Base-by-base conservation (phyloP, 352 stramenopile species). In the Hyphochytrium catenoides region DNA sequence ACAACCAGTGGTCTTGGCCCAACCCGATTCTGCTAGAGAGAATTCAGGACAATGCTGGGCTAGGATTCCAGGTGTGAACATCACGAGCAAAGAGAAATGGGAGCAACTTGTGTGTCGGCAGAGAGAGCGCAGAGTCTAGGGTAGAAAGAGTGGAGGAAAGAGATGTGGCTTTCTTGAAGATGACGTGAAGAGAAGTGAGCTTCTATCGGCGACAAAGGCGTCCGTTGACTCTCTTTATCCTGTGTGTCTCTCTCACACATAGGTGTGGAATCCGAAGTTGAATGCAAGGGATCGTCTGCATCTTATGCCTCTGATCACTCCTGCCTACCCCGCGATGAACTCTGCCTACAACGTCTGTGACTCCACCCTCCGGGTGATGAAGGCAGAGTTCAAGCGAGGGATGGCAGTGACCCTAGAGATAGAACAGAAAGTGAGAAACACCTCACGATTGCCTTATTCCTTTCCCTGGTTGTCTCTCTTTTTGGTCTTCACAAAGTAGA, bases 241-340 rank as follows among this genome's bases (percentile, higher is more conserved):
- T n/a, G n/a, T 23, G 21, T 29, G 19, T 37, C 26, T 37, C 5
- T 24, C 32, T 17, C 19, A 23, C 2, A 18, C 31, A n/a, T 31
- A 86, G 63, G 65, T 71, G 18, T 93, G 79, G 79, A 87, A 91
- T 39, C 73, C 77, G 8, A 76, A 71, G 43, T 30, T 48, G 6
- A 78, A 86, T 42, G 56, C 58, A 14, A 56, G 63, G 4, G 82
- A 96, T 53, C 57, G 71, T 14, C 51, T 57, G 15, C 83, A 98
- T 46, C 50, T 97, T 26, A 97, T 98, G 86, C 91, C 91, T 12
- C 96, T 99, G 49, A 93, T 99, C 47, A 99, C 92, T 1, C 92
- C 92, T 3, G 78, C 82, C 28, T 98, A 95, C 50, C 92, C 92
- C 8, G 73, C 64, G 11, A 94, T 95, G 65, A 98, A 98, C 53